A percentile compares a stretch with the other conserved stretches of the same genome.
Evolutionary conservation across 2,329 filamentous ascomycete genomes (phyloP).

Genomic region (Coniella lustricola): DNA sequence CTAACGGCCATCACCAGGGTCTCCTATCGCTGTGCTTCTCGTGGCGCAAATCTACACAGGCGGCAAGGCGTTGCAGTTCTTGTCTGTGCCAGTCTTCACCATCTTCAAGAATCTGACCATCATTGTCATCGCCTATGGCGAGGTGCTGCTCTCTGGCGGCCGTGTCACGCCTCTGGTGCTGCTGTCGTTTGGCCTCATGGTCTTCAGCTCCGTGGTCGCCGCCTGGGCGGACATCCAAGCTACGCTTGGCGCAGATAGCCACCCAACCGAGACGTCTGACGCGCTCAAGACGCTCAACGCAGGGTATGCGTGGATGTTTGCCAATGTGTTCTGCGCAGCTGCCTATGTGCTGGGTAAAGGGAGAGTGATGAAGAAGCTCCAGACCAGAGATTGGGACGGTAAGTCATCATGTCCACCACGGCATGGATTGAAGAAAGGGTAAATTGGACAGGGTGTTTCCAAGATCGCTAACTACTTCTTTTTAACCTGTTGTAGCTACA

Average conservation of each 20-base stretch:
- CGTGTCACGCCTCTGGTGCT: conserved; percentile 81
- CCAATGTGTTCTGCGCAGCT: conserved; percentile 93
- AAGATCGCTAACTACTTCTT: not conserved
- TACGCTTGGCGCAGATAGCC: conserved; percentile 58
- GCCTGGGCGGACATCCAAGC: conserved; percentile 96
- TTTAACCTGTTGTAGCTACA: too few relatives aligned
- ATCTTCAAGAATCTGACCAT: conserved; percentile 99
- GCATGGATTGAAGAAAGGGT: too few relatives aligned
- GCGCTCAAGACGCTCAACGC: conserved; percentile 86
- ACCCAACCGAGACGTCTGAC: conserved; percentile 45
- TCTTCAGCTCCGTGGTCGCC: conserved; percentile 86
- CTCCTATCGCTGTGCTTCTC: conserved; percentile 88
- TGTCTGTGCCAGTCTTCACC: conserved; percentile 97
- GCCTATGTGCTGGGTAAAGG: conserved; percentile 88
- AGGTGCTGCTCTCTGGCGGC: conserved; percentile 97
- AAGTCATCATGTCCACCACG: too few relatives aligned
- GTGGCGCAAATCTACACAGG: conserved; percentile 99
- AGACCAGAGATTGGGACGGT: conserved; percentile 99
- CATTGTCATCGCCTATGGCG: conserved; percentile 96
- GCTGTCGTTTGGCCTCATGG: conserved; percentile 94
- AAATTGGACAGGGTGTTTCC: not conserved
- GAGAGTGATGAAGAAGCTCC: conserved; percentile 98
- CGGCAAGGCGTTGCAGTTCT: conserved; percentile 89
- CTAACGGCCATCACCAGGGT: too few relatives aligned
- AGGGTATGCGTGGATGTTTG: conserved; percentile 94